These are phyloP conservation scores for Trichoderma gamsii DNA, from an alignment of 495 filamentous ascomycete genomes.

Conservation along the genomic window DNA sequence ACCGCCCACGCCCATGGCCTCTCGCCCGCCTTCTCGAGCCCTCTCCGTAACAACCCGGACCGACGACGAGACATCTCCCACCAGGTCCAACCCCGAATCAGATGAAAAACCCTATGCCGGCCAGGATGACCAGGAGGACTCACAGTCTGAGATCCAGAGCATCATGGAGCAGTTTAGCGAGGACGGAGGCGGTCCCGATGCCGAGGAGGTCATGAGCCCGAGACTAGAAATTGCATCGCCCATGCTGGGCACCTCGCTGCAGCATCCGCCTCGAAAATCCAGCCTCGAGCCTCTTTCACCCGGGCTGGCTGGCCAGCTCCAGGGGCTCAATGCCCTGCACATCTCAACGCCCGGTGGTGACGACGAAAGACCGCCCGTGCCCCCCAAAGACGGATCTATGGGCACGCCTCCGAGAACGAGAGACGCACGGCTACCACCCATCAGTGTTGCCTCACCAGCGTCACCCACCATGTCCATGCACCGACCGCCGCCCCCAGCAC, in stretches of 20 bases:
- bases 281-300: constrained; percentile 68
- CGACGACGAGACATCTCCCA: constrained; percentile 46
- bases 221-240: constrained; percentile 67
- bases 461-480: constrained; percentile 52
- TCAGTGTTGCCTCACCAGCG: constrained; percentile 34
- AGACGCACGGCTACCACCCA: constrained; percentile 28
- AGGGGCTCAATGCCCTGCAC: constrained; percentile 41
- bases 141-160: constrained; percentile 82
- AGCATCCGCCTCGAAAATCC: constrained; percentile 76
- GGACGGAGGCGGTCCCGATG: constrained; percentile 55
- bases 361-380: constrained; percentile 45
- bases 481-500: constrained; percentile 70
- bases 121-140: constrained; percentile 55
- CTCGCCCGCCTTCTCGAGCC: constrained; percentile 44
- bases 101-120: constrained; percentile 47
- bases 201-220: constrained; percentile 78
- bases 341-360: constrained; percentile 34
- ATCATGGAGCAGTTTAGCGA: constrained; percentile 88
- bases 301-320: constrained; percentile 36
- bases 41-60: constrained; percentile 36
- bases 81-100: constrained; percentile 50
- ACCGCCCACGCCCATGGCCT: constrained; percentile 50
- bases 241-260: constrained; percentile 52
- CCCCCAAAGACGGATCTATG: constrained; percentile 42
- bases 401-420: constrained; percentile 26